phyloP scores from a whole-genome alignment of 2,329 filamentous ascomycete species.

The Scedosporium dehoogii region DNA sequence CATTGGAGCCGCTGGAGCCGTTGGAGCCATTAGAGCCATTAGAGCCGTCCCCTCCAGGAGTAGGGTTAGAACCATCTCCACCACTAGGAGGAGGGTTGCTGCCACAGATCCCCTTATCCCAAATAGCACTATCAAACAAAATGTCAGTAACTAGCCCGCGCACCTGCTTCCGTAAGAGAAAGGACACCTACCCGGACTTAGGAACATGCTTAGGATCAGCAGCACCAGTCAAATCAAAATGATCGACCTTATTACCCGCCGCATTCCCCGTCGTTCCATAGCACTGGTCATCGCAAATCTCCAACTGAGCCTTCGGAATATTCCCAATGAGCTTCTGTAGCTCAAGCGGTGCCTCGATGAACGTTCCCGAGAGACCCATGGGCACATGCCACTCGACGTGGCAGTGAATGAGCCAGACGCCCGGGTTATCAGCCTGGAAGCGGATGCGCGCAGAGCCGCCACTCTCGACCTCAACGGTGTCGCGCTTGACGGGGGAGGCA shows the following conservation, averaged over 20 bases:
- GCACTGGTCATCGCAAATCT: conserved; percentile 22
- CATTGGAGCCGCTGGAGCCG: too few species aligned
- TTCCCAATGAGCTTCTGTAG: conserved; percentile 40
- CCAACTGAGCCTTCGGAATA: conserved; percentile 31
- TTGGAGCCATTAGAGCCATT: too few species aligned
- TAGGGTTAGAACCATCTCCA: neutral
- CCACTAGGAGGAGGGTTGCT: too few species aligned
- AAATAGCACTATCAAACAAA: neutral
- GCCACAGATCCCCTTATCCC: neutral
- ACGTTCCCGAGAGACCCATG: conserved; percentile 33
- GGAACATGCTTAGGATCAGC: neutral
- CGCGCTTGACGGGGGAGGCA: conserved; percentile 33
- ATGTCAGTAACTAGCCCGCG: neutral
- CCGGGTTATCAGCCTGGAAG: conserved; percentile 33
- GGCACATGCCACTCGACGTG: conserved; percentile 49
- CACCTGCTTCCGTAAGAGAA: neutral
- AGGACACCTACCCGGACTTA: neutral
- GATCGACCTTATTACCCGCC: conserved; percentile 43
- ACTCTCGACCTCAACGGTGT: conserved; percentile 36
- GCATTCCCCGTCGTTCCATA: conserved; percentile 44
- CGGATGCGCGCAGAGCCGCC: conserved; percentile 38
- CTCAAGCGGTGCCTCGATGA: conserved; percentile 23
- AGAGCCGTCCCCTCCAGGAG: too few species aligned
- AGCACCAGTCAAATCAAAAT: conserved; percentile 35
- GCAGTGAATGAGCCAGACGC: conserved; percentile 36